phyloP scores from a whole-genome alignment of 768 basidiomycete genomes.

The Trametes cinnabarina region DNA sequence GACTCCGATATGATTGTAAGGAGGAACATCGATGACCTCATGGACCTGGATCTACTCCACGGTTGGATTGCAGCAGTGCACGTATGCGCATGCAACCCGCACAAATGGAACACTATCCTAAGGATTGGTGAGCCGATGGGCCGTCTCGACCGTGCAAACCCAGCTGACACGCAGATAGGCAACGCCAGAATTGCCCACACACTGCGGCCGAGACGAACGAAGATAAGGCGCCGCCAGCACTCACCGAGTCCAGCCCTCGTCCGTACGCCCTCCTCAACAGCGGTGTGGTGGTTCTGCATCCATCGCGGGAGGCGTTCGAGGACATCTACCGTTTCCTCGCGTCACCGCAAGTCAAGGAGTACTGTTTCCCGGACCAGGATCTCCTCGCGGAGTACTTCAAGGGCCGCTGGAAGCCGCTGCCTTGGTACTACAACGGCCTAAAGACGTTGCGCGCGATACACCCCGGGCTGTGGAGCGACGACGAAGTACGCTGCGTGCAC shows the following conservation, averaged over 20 bases:
- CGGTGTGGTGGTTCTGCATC: slow-evolving; percentile 82
- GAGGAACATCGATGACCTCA: slow-evolving; percentile 80
- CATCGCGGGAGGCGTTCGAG: slow-evolving; percentile 56
- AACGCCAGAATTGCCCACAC: slow-evolving; percentile 89
- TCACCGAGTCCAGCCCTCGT: too few relatives aligned
- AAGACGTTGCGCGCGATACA: slow-evolving; percentile 82
- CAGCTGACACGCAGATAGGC: slow-evolving; percentile 49
- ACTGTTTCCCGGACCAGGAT: slow-evolving; percentile 92
- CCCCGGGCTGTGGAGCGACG: slow-evolving; percentile 75
- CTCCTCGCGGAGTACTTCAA: slow-evolving; percentile 78
- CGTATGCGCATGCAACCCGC: slow-evolving; percentile 93
- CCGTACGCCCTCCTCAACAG: slow-evolving; percentile 87
- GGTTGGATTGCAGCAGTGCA: slow-evolving; percentile 87
- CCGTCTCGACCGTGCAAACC: background rate
- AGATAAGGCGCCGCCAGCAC: slow-evolving; percentile 48
- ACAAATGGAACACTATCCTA: slow-evolving; percentile 82
- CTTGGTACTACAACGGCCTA: slow-evolving; percentile 90
- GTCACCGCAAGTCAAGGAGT: slow-evolving; percentile 51
- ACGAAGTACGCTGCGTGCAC: slow-evolving; percentile 82
- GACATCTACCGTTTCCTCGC: slow-evolving; percentile 56
- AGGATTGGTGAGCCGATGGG: slow-evolving; percentile 63
- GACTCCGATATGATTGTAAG: slow-evolving; percentile 88
- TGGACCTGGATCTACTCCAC: slow-evolving; percentile 48
- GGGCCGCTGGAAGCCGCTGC: slow-evolving; percentile 73
- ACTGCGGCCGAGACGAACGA: slow-evolving; percentile 43